Conservation (phyloP, 192 early-diverging fungal genomes). For the Paraglomus occultum region DNA sequence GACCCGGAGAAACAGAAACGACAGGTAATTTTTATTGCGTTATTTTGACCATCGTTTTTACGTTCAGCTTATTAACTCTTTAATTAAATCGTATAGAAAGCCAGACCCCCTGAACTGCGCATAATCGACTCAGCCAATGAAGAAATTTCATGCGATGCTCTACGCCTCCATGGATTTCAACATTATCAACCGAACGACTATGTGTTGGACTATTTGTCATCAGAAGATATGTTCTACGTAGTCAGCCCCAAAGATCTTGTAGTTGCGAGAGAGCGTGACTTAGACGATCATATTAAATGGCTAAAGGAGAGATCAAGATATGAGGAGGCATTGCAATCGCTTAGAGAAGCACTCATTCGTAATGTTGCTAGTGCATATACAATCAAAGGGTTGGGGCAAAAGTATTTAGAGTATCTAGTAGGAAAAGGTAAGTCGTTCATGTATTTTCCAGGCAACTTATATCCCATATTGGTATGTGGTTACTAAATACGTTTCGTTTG, state of each 20-base stretch:
- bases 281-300: constrained; percentile 94
- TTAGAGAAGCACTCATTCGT: constrained; percentile 52
- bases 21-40: constrained; percentile 14
- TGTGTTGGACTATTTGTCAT: constrained; percentile 64
- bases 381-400: constrained; percentile 78
- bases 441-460: neutral
- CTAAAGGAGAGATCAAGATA: constrained; percentile 77
- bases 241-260: constrained; percentile 94
- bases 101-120: constrained; percentile 85
- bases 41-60: neutral
- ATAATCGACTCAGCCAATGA: constrained; percentile 80
- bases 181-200: constrained; percentile 96
- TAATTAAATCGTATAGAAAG: constrained; percentile 33
- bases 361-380: constrained; percentile 60
- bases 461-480: constrained; percentile 21
- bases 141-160: constrained; percentile 84
- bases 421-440: constrained; percentile 47
- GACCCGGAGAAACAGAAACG: constrained; percentile 33
- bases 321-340: constrained; percentile 72
- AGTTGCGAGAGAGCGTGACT: constrained; percentile 80
- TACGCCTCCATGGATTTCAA: constrained; percentile 81
- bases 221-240: constrained; percentile 87
- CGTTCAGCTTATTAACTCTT: neutral
- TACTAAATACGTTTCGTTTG: constrained; percentile 22
- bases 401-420: constrained; percentile 75